A percentile compares a stretch with the other conserved stretches of the same genome.
These are phyloP conservation scores for Rhododendron mucronatum DNA, from an alignment of 148 eudicot genomes.

Conservation along the genomic window DNA sequence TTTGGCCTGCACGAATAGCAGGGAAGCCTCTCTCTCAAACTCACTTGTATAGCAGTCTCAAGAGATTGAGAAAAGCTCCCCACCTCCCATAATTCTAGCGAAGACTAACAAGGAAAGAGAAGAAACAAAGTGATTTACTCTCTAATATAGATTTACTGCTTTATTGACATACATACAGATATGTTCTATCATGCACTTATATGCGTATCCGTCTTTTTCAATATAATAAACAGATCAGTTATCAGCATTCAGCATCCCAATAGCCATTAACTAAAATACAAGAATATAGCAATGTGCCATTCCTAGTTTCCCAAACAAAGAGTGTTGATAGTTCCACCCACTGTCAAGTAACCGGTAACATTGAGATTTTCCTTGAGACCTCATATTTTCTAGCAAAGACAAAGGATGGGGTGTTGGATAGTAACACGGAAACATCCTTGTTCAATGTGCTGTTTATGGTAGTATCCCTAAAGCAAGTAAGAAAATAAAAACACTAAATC, in stretches of 20 bases:
- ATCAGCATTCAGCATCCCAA: not conserved
- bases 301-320: not conserved
- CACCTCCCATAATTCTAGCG: not conserved
- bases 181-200: not conserved
- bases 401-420: not conserved
- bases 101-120: not conserved
- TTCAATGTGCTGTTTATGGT: not conserved
- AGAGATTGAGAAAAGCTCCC: not conserved
- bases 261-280: not conserved
- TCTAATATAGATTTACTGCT: not conserved
- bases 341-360: not conserved
- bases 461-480: not conserved
- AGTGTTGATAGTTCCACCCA: not conserved
- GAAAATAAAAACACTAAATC: not conserved
- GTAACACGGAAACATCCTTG: not conserved
- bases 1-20: not conserved
- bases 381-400: not conserved
- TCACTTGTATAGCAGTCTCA: not conserved
- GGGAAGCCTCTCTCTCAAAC: not conserved
- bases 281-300: not conserved
- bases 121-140: not conserved
- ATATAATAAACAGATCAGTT: not conserved
- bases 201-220: not conserved
- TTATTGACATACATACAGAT: not conserved
- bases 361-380: not conserved